A percentile compares a stretch with the other conserved stretches of the same genome.
Conservation (phyloP, 75 land plant species). For the Selaginella tamariscina region DNA sequence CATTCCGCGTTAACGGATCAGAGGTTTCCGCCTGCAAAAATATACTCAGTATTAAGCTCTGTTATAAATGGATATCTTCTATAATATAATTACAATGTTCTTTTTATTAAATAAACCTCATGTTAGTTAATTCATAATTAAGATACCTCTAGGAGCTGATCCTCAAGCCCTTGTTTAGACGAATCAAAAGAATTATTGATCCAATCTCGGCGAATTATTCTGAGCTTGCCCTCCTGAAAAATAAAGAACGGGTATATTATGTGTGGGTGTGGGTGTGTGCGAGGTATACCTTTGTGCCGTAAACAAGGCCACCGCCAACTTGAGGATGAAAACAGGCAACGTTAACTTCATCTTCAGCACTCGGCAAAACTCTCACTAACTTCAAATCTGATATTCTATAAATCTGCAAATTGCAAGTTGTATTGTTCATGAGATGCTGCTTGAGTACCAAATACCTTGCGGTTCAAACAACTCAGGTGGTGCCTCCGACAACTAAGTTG, state of each 20-base stretch:
- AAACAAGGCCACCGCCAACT: slow-evolving; percentile 88
- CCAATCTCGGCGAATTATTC: neutral
- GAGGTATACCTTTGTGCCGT: slow-evolving; percentile 99
- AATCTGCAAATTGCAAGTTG: slow-evolving; percentile 37
- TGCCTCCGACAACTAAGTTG: no score
- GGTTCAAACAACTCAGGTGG: no score
- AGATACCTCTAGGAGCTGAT: neutral
- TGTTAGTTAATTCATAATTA: no score
- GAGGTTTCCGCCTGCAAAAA: neutral
- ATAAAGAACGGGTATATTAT: no score
- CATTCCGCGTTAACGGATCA: neutral
- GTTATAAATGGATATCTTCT: no score
- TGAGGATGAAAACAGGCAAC: slow-evolving; percentile 98
- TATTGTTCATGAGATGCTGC: no score
- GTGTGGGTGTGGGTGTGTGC: no score
- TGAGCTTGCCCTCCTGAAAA: neutral
- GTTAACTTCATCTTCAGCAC: slow-evolving; percentile 97
- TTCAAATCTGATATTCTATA: slow-evolving; percentile 97
- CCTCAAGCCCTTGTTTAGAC: neutral
- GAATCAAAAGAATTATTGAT: neutral
- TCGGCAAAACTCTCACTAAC: slow-evolving; percentile 82
- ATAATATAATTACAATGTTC: no score
- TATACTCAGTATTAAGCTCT: no score
- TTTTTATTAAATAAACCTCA: no score
- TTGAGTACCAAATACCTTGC: no score